Base-by-base conservation (phyloP, 2,329 filamentous ascomycete species). In the Neonectria magnoliae region DNA sequence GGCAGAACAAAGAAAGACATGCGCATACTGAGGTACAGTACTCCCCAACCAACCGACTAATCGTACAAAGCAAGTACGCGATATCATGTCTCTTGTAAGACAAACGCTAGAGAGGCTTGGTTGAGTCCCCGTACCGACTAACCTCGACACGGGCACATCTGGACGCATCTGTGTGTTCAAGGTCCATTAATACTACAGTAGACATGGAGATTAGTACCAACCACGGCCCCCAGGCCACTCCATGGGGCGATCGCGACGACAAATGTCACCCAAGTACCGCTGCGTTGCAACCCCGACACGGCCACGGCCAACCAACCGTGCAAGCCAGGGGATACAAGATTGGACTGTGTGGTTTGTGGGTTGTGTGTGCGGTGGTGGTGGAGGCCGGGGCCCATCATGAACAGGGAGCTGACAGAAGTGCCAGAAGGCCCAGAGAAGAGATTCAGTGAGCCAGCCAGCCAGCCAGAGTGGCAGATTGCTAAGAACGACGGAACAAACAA, bases 211-310 rank as follows among this genome's bases (percentile, higher is more conserved):
- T 27, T 48, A 27, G 14, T 10, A 36, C 6, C 18, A n/a, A 44
- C 29, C 33, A 18, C 27, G 13, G 38, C 54, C 54, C 54, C 54
- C 42, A 38, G 29, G 31, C 16, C 36, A 55, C n/a, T 55, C 25
- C 42, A 47, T 57, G 48, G 48, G 48, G 48, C 54, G 29, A 38
- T 31, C 29, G 45, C 48, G 36, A 25, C 29, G 38, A 18, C 48
- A 62, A 54, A 54, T 58, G 20, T 47, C 42, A 48, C 60, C 41
- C 50, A 54, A 44, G 41, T 18, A 52, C 57, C 42, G 36, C 38
- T 22, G 38, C 22, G 50, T 38, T 48, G 42, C 42, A 48, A 48
- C 22, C 41, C 31, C 41, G 31, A 38, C 22, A 36, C 31, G 41
- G 57, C n/a, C 57, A 60, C 22, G 57, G 57, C 18, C 36, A 41